Evolutionary conservation across 2,329 filamentous ascomycete genomes (phyloP), one percentile per base, ranked within the genome.

Genomic region (Aspergillus arachidicola): DNA sequence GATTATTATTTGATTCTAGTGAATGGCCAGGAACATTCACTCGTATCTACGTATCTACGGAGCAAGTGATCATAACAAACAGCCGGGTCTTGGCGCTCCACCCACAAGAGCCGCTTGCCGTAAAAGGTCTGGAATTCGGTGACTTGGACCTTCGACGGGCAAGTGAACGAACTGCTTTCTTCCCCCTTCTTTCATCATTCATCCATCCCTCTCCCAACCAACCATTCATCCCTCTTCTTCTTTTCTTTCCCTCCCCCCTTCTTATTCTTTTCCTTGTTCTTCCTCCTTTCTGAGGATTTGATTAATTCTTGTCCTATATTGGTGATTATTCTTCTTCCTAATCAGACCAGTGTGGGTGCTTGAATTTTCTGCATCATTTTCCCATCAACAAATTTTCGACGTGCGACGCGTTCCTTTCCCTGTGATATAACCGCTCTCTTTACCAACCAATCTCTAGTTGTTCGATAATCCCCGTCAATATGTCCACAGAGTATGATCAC

Each of bases 401-500:
- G 60, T 63, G 60, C 59, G 51, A 62, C 64, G 58, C 64, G 64
- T 59, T 56, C 62, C 46, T 51, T 41, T 41, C 30, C 57, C 32
- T 41, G 11, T 45, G 34, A 41, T 46, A 38, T 41, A 48, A 45
- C 43, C 51, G 38, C 60, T 68, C 65, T 69, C 62, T 64, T 70
- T 68, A 63, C 63, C 64, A 66, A 63, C 65, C 48, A 63, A 64
- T 57, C 53, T 64, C 50, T 38, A 36, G 30, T n/a, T 66, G 65
- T 66, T 63, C 34, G 59, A 66, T 58, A 63, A 71, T 64, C 59
- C 62, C 64, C 65, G 30, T 64, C 69, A 75, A 64, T 66, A 82
- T 82, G 79, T 76, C 80, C 69, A 62, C 69, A 38, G 88, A 91
- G 71, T 90, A 88, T 81, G 87, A 90, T 75, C 85, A 84, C 72